Percentiles rank a stretch among this genome's conserved stretches.
phyloP scores from a whole-genome alignment of 2,329 filamentous ascomycete genomes.

The Blastomyces silverae region DNA sequence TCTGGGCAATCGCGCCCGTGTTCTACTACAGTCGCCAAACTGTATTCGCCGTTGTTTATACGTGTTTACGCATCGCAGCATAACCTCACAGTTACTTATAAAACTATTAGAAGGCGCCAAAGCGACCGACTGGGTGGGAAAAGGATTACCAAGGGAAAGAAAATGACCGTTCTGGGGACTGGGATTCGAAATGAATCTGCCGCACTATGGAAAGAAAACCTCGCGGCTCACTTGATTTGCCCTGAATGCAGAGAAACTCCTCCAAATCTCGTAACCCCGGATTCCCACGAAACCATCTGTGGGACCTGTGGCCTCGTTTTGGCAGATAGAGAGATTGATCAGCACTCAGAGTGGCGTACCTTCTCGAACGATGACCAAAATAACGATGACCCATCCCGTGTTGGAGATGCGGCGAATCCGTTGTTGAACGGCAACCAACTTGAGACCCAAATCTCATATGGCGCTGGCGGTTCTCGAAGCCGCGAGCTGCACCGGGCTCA shows the following conservation, averaged over 20 bases:
- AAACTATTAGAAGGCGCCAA: slow-evolving; percentile 41
- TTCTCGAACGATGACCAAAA: slow-evolving; percentile 98
- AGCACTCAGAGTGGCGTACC: slow-evolving; percentile 95
- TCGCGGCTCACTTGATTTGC: slow-evolving; percentile 79
- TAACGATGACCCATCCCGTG: slow-evolving; percentile 94
- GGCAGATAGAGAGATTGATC: slow-evolving; percentile 86
- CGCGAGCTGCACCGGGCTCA: slow-evolving; percentile 75
- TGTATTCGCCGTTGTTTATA: slow-evolving; percentile 66
- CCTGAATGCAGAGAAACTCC: slow-evolving; percentile 85
- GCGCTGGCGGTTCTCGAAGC: slow-evolving; percentile 62
- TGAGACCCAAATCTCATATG: slow-evolving; percentile 78
- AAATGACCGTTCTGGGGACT: slow-evolving; percentile 38
- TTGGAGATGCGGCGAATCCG: slow-evolving; percentile 86
- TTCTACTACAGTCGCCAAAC: slow-evolving; percentile 46
- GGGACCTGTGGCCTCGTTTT: slow-evolving; percentile 86
- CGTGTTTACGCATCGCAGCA: slow-evolving; percentile 49
- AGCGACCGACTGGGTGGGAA: slow-evolving; percentile 29
- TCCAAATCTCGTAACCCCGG: slow-evolving; percentile 90
- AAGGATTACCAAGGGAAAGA: slow-evolving; percentile 29
- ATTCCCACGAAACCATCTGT: slow-evolving; percentile 88
- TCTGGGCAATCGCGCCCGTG: slow-evolving; percentile 13
- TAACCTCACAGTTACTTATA: slow-evolving; percentile 41
- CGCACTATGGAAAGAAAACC: slow-evolving; percentile 66
- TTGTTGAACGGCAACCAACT: slow-evolving; percentile 86
- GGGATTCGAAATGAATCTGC: slow-evolving; percentile 38